Conservation (phyloP, 495 filamentous ascomycete species). For the Rostrohypoxylon terebratum region DNA sequence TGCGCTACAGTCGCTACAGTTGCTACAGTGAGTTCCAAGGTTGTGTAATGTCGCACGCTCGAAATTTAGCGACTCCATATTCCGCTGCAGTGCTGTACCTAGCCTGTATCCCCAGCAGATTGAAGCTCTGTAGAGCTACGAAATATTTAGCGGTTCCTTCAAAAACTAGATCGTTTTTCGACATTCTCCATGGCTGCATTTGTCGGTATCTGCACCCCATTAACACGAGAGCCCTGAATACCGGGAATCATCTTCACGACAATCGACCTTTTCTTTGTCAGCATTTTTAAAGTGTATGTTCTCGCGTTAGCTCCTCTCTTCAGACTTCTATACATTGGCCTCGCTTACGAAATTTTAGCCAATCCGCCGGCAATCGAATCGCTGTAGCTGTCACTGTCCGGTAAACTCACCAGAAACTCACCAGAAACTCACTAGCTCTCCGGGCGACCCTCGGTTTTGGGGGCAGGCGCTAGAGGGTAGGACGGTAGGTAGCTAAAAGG, state of each 20-base stretch:
- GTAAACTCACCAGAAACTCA: conserved; percentile 54
- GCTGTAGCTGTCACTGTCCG: conserved; percentile 56
- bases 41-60: neutral
- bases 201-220: conserved; percentile 52
- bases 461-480: conserved; percentile 40
- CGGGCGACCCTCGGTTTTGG: conserved; percentile 63
- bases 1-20: conserved; percentile 52
- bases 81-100: conserved; percentile 52
- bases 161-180: conserved; percentile 52
- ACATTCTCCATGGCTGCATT: conserved; percentile 53
- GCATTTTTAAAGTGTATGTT: conserved; percentile 39
- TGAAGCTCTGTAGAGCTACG: conserved; percentile 43
- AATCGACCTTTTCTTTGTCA: conserved; percentile 45
- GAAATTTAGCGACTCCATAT: neutral
- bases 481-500: conserved; percentile 27
- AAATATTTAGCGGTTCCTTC: conserved; percentile 43
- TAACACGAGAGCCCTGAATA: conserved; percentile 29
- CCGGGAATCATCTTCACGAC: conserved; percentile 45
- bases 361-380: conserved; percentile 45
- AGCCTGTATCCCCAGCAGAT: conserved; percentile 49
- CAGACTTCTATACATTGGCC: conserved; percentile 57
- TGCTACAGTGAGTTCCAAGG: too few species aligned
- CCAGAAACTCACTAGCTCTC: conserved; percentile 53
- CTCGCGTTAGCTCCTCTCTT: conserved; percentile 45
- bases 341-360: conserved; percentile 59